Conservation (phyloP, 305 asterid genomes). For the Fraxinus paxiana region DNA sequence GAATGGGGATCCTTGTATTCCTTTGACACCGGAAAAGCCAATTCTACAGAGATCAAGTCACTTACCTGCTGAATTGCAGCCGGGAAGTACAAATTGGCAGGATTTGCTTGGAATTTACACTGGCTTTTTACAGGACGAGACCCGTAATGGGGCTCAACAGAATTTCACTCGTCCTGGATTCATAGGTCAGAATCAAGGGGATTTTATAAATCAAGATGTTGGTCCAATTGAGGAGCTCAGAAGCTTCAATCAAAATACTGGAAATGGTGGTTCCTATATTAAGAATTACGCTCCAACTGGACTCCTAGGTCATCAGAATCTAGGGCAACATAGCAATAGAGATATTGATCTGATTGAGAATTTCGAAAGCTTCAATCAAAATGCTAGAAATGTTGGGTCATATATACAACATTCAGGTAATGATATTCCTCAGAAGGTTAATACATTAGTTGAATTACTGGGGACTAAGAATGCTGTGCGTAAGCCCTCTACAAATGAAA, state of each 20-base stretch:
- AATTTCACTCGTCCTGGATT: slow-evolving; percentile 21
- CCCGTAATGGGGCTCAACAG: slow-evolving; percentile 22
- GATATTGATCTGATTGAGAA: slow-evolving; percentile 20
- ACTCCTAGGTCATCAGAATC: slow-evolving; percentile 9
- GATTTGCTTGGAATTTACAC: slow-evolving; percentile 48
- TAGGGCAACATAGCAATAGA: slow-evolving; percentile 19
- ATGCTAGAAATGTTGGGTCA: slow-evolving; percentile 27
- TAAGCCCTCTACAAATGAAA: slow-evolving; percentile 21
- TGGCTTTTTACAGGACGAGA: slow-evolving; percentile 32
- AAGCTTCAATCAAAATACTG: slow-evolving; percentile 19
- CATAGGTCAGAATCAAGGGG: slow-evolving; percentile 3
- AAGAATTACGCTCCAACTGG: slow-evolving; percentile 17
- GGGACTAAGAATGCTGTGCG: slow-evolving; percentile 24
- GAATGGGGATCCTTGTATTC: slow-evolving; percentile 46
- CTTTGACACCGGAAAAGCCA: slow-evolving; percentile 43
- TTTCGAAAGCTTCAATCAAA: slow-evolving; percentile 28
- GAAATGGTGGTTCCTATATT: neutral
- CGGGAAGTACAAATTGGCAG: slow-evolving; percentile 36
- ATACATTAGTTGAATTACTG: slow-evolving; percentile 42
- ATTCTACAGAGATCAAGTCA: slow-evolving; percentile 27
- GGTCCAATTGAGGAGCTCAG: slow-evolving; percentile 22
- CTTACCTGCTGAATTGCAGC: slow-evolving; percentile 24
- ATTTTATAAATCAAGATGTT: slow-evolving; percentile 15
- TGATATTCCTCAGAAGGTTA: slow-evolving; percentile 34
- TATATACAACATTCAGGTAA: slow-evolving; percentile 26